Conservation (phyloP, 1,284 basidiomycete species). For the Irpex sp. region DNA sequence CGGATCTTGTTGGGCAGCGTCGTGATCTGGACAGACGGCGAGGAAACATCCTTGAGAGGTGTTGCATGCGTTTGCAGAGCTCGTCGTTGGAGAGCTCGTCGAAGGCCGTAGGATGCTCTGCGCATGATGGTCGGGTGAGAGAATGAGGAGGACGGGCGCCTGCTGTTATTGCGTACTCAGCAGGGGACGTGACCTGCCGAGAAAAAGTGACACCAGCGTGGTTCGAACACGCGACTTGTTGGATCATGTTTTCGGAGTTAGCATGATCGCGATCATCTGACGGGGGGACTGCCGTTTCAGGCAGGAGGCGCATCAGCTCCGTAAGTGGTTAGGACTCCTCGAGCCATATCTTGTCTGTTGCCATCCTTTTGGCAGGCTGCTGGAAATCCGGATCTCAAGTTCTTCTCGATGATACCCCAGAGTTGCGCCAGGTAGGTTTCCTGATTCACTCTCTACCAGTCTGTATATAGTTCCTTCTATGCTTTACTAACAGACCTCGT, state of each 20-base stretch:
- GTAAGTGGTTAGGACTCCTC: no score
- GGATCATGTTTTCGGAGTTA: not conserved
- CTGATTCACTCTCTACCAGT: no score
- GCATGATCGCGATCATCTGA: no score
- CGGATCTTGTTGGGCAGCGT: slow-evolving; percentile 90
- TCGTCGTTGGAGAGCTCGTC: slow-evolving; percentile 13
- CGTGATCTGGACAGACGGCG: slow-evolving; percentile 56
- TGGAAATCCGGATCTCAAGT: no score
- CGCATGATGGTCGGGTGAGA: slow-evolving; percentile 18
- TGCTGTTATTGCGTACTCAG: not conserved
- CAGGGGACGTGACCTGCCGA: not conserved
- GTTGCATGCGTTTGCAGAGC: slow-evolving; percentile 1
- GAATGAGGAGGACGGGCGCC: not conserved
- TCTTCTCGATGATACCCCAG: no score
- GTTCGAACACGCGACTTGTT: slow-evolving; percentile 19
- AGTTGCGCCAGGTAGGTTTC: no score
- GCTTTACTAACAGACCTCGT: not conserved
- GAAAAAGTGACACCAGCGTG: slow-evolving; percentile 27
- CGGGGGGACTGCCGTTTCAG: no score
- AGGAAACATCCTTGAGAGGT: slow-evolving; percentile 14
- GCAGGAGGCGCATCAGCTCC: no score
- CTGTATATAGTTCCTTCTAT: no score
- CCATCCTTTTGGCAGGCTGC: no score
- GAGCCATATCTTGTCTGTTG: no score
- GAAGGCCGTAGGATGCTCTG: slow-evolving; percentile 18